A percentile compares a stretch with the other conserved stretches of the same genome.
phyloP scores from a whole-genome alignment of 768 basidiomycete genomes.

The Pisolithus microcarpus region DNA sequence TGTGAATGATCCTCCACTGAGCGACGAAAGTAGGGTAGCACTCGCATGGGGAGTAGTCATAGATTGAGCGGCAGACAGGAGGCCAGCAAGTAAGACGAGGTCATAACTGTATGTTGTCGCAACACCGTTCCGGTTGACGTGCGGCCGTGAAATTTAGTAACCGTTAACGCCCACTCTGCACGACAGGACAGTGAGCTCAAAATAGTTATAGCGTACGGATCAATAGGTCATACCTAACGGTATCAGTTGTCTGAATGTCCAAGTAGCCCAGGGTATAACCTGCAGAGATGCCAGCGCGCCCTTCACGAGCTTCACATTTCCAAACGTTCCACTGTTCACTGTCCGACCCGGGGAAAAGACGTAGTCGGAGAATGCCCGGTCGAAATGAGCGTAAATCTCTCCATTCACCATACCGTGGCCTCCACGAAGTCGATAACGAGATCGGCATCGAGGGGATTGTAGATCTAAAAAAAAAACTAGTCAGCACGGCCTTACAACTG shows the following conservation, averaged over 20 bases:
- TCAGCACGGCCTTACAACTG: neutral
- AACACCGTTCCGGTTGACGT: slow-evolving; percentile 47
- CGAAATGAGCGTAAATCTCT: slow-evolving; percentile 51
- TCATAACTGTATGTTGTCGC: slow-evolving; percentile 39
- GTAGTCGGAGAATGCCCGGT: slow-evolving; percentile 38
- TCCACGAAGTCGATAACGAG: slow-evolving; percentile 53
- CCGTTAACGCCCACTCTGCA: slow-evolving; percentile 42
- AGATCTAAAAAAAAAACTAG: slow-evolving; percentile 24
- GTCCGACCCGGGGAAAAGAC: slow-evolving; percentile 42
- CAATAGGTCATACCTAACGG: slow-evolving; percentile 26
- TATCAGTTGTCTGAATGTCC: slow-evolving; percentile 47
- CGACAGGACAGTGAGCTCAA: neutral
- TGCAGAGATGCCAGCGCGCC: slow-evolving; percentile 50
- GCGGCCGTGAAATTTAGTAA: slow-evolving; percentile 61
- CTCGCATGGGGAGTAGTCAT: slow-evolving; percentile 1
- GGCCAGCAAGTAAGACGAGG: slow-evolving; percentile 12
- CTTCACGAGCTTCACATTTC: slow-evolving; percentile 39
- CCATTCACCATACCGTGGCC: slow-evolving; percentile 48
- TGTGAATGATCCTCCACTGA: neutral
- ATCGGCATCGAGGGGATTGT: slow-evolving; percentile 53
- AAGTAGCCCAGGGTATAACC: slow-evolving; percentile 51
- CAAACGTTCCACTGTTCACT: slow-evolving; percentile 9
- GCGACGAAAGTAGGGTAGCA: neutral
- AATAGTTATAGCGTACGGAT: neutral
- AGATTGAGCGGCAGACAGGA: slow-evolving; percentile 12